Percentiles rank a stretch among this genome's conserved stretches.
Evolutionary conservation across 73 alveolate species (phyloP).

Genomic region (Paramecium sexaurelia): DNA sequence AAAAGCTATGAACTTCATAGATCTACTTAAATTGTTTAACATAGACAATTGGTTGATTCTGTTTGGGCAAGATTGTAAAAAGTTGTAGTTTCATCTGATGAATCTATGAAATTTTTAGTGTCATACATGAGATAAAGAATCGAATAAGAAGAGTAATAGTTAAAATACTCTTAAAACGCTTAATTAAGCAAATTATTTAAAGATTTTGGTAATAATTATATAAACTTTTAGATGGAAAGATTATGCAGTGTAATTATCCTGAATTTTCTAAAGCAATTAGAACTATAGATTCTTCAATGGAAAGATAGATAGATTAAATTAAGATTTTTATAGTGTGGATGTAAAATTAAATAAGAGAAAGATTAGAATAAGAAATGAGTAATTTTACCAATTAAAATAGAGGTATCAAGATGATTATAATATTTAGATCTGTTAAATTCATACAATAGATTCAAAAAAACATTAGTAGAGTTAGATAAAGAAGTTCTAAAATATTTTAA

Average conservation of each 20-base stretch:
- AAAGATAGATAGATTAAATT: slow-evolving; percentile 32
- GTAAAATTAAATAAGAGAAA: slow-evolving; percentile 38
- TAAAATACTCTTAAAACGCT: neutral
- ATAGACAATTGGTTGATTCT: slow-evolving; percentile 43
- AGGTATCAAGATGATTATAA: neutral
- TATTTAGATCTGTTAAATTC: neutral
- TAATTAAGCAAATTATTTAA: neutral
- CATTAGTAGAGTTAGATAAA: neutral
- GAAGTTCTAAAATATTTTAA: slow-evolving; percentile 4
- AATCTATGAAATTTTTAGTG: slow-evolving; percentile 46
- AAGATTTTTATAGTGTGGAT: slow-evolving; percentile 15
- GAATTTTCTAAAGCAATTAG: slow-evolving; percentile 41
- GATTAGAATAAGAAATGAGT: slow-evolving; percentile 49
- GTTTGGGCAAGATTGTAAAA: slow-evolving; percentile 49
- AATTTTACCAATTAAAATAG: slow-evolving; percentile 31
- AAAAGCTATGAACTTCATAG: neutral
- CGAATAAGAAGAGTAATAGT: slow-evolving; percentile 22
- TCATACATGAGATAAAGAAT: neutral
- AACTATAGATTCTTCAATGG: neutral
- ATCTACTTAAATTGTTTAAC: neutral
- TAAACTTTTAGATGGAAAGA: slow-evolving; percentile 22
- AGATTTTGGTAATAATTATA: slow-evolving; percentile 13
- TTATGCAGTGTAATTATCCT: slow-evolving; percentile 16
- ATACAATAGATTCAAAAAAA: slow-evolving; percentile 23
- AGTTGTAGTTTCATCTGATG: slow-evolving; percentile 11